Base-by-base conservation (phyloP, 2,329 filamentous ascomycete genomes). In the Aspergillus calidoustus region DNA sequence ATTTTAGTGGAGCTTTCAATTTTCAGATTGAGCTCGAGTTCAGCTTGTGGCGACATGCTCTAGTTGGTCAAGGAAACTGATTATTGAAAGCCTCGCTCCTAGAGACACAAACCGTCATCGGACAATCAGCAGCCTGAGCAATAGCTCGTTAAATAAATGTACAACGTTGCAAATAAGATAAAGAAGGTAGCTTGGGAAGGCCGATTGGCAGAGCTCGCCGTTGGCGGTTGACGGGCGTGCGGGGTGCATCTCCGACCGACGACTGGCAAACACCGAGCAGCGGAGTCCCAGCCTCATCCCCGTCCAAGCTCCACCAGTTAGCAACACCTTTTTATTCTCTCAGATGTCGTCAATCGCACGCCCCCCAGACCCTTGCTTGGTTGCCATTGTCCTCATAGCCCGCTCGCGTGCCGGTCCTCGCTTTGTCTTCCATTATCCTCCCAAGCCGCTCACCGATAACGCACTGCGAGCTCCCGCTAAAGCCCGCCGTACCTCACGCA, bases 401-500 rank as follows among this genome's bases (percentile, higher is more conserved):
- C 86, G 90, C 66, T 91, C 90, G 38, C 87, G 90, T 66, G 90
- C 91, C 69, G 92, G 92, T 17, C 91, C 92, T 30, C 87, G 88
- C 66, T 90, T 95, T 70, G 90, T 95, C 70, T 96, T 93, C 76
- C 91, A 96, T 77, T 95, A 95, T 72, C 92, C 92, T n/a, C 84
- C 88, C 69, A 77, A 80, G 71, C 76, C 82, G 66, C 76, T 80
- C 60, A 74, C 74, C 66, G 76, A 77, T 59, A 76, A 73, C 63
- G 71, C 71, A 38, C 67, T 77, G 44, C 72, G 77, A 59, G 69
- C 75, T 38, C 72, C 72, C 41, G 71, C 70, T 60, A 75, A 72
- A 63, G 67, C 70, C 25, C 74, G 75, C 28, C 75, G 75, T 64
- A 67, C 68, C 38, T 74, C 76, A 49, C 74, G 74, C 53, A 64